Percentiles rank a stretch among this genome's conserved stretches.
Conservation (phyloP, 2,329 filamentous ascomycete species). For the Aspergillus hiratsukae region DNA sequence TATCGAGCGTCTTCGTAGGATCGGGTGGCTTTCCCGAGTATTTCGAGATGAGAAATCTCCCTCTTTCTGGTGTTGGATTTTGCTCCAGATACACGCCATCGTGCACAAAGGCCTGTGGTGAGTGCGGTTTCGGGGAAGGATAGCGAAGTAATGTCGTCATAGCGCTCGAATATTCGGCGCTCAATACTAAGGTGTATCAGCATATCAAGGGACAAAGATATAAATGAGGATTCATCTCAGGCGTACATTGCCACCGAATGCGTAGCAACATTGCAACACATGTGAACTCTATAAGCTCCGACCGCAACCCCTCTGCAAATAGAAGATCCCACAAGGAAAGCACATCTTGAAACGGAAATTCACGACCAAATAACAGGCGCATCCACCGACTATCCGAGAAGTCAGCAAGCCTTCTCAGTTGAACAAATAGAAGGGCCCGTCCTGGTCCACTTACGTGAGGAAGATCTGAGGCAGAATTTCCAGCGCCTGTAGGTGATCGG, state of each 20-base stretch:
- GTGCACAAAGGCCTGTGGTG: conserved; percentile 74
- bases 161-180: conserved; percentile 81
- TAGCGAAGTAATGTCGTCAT: conserved; percentile 81
- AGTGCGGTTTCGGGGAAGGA: conserved; percentile 61
- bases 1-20: conserved; percentile 19
- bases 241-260: conserved; percentile 80
- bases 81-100: conserved; percentile 64
- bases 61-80: conserved; percentile 40
- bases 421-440: background rate
- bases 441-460: conserved; percentile 62
- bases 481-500: conserved; percentile 71
- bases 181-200: conserved; percentile 56
- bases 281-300: conserved; percentile 82
- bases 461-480: conserved; percentile 97
- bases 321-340: conserved; percentile 86
- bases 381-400: conserved; percentile 65
- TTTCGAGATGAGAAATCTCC: conserved; percentile 42
- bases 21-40: conserved; percentile 45
- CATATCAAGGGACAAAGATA: conserved; percentile 7
- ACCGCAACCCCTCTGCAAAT: conserved; percentile 75
- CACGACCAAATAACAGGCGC: conserved; percentile 82
- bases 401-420: conserved; percentile 4
- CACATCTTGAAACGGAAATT: conserved; percentile 83
- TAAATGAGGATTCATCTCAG: background rate
- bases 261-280: conserved; percentile 90